A percentile compares a stretch with the other conserved stretches of the same genome.
Evolutionary conservation across 108 stramenopile genomes (phyloP).

Genomic region (Fragilariopsis cylindrus): DNA sequence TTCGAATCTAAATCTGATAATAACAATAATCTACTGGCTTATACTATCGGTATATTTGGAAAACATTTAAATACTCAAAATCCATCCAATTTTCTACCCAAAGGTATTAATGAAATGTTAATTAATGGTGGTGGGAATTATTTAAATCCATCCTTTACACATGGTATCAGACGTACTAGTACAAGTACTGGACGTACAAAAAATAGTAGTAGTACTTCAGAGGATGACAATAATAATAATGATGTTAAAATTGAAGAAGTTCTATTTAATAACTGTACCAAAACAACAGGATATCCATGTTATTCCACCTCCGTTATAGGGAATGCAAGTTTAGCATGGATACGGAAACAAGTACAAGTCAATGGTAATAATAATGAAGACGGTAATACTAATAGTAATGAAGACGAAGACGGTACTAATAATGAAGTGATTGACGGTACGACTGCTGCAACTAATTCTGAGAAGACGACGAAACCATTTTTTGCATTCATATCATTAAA

Average conservation of each 20-base stretch:
- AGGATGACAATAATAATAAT: background rate
- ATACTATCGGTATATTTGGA: slow-evolving; percentile 47
- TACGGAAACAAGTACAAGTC: slow-evolving; percentile 16
- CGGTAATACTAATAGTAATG: too few species aligned
- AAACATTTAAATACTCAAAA: slow-evolving; percentile 44
- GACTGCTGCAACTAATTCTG: background rate
- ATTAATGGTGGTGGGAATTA: slow-evolving; percentile 48
- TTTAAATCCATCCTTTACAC: slow-evolving; percentile 33
- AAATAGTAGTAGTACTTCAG: too few species aligned
- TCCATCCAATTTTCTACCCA: slow-evolving; percentile 30
- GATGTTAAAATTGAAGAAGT: background rate
- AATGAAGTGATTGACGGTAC: background rate
- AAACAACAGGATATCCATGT: slow-evolving; percentile 31
- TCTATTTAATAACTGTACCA: slow-evolving; percentile 34
- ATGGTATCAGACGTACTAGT: background rate
- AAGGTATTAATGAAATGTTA: slow-evolving; percentile 38
- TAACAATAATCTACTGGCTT: slow-evolving; percentile 1
- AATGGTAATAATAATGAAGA: background rate
- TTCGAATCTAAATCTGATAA: background rate
- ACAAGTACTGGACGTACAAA: too few species aligned
- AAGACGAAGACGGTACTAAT: too few species aligned
- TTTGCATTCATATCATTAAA: slow-evolving; percentile 45
- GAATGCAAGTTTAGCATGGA: slow-evolving; percentile 49
- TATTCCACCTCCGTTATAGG: slow-evolving; percentile 46
- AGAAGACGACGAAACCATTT: slow-evolving; percentile 34